Evolutionary conservation across 345 rosid species (phyloP), one percentile per base, ranked within the genome.

Genomic region (Eucalyptus pauciflora): DNA sequence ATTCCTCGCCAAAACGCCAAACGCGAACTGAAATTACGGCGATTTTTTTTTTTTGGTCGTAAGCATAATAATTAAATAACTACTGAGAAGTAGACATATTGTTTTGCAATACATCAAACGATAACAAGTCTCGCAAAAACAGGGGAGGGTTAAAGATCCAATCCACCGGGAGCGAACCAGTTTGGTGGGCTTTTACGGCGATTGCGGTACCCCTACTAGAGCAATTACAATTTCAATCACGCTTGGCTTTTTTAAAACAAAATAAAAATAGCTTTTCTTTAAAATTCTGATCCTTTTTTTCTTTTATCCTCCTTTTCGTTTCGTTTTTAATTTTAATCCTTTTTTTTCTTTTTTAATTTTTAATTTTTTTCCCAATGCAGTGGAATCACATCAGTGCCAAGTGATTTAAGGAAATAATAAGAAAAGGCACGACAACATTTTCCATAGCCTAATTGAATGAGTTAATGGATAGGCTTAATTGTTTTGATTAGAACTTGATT

Each of bases 171-270:
- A n/a, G n/a, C n/a, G n/a, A n/a, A n/a, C n/a, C n/a, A n/a, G n/a
- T n/a, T n/a, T n/a, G n/a, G n/a, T n/a, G n/a, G n/a, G n/a, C n/a
- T n/a, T n/a, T 60, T 60, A 33, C 33, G 33, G 31, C 69, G 8
- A 3, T 27, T 2, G 8, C 31, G 0, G 31, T 2, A 27, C 4
- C 7, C 31, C 69, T 5, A 58, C n/a, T 11, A 10, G 11, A 27
- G 13, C 15, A 60, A 20, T 22, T 60, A 27, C 69, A 27, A 60
- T 60, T 60, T 60, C 69, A 60, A 60, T 13, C 67, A 27, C 27
- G 31, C 69, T 27, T 27, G 16, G 31, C 67, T 27, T 60, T 60
- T 60, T 10, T 25, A 10, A 56, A 60, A 25, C 27, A 9, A 25
- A 24, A 8, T 37, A 52, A 56, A 56, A 27, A 5, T 1, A 27